Base-by-base conservation (phyloP, 1,139 yeast genomes). In the Debaryomyces fabryi region DNA sequence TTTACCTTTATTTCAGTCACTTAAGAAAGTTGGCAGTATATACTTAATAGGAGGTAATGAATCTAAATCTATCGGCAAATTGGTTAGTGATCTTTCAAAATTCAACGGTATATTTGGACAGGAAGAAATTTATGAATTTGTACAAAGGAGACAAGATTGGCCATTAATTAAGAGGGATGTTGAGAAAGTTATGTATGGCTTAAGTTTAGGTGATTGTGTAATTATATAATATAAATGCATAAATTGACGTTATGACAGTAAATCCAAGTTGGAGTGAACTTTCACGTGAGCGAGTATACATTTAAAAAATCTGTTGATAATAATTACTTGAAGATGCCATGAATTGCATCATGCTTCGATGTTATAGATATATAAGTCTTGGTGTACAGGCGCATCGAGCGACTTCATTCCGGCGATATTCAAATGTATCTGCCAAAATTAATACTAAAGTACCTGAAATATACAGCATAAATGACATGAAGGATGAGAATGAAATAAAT, bases 131-230 rank as follows among this genome's bases (percentile, higher is more conserved):
- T 88, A 89, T 60, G 97, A 91, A 60, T 88, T 92, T 70, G 96
- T 91, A 3, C 93, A 88, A 58, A 74, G 96, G 52, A 74, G 99
- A 49, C 80, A 84, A 42, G 99, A 93, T 62, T 93, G 99, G 99
- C 68, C 79, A 0, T 62, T 73, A 40, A 88, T 93, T 37, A 83
- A 82, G 56, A 76, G 77, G 52, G 90, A 88, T 50, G 98, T 93
- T 5, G 98, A 93, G 64, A 89, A 86, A 63, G 93, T 89, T n/a
- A 88, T 93, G 85, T 93, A 91, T 60, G 99, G 99, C 0, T 76
- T 91, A 49, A 90, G 93, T 13, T 68, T 86, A 30, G 83, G 72
- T 50, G 88, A 86, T 65, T 84, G 96, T 74, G 62, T 64, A 34
- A 38, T 46, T 30, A n/a, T 33, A 29, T 46, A 42, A n/a, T 15